Conservation (phyloP, 2,329 filamentous ascomycete genomes). For the Fusarium globosum region DNA sequence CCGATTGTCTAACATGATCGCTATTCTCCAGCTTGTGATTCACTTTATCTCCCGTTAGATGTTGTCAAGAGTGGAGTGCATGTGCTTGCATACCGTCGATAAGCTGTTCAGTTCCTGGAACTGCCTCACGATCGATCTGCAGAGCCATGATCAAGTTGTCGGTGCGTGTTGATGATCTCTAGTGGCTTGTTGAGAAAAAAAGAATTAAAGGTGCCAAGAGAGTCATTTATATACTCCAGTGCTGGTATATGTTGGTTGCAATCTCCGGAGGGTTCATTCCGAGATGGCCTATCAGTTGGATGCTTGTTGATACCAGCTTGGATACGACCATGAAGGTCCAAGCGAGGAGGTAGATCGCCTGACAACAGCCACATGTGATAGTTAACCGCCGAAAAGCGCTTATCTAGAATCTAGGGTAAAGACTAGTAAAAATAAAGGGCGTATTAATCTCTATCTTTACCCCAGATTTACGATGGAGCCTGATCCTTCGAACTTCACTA, state of each 20-base stretch:
- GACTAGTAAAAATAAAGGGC: neutral
- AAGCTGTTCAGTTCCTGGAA: neutral
- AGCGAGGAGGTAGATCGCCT: neutral
- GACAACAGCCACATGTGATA: neutral
- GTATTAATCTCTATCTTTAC: fast-evolving
- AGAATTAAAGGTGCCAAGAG: neutral
- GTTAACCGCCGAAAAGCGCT: neutral
- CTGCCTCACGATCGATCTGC: neutral
- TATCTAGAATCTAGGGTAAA: neutral
- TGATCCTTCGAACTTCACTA: fast-evolving
- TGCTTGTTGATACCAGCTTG: fast-evolving
- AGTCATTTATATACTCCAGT: neutral
- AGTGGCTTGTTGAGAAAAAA: fast-evolving
- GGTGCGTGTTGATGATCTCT: fast-evolving
- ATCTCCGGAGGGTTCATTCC: neutral
- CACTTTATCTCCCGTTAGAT: fast-evolving
- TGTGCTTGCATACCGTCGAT: neutral
- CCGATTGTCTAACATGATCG: neutral
- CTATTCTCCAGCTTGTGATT: neutral
- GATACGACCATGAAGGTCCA: neutral
- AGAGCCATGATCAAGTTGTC: neutral
- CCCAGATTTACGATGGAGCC: neutral
- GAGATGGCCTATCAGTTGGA: neutral
- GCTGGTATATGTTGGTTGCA: neutral
- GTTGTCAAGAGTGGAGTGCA: too few species aligned